These are phyloP conservation scores for Viridothelium virens DNA, from an alignment of 495 filamentous ascomycete species.

Conservation along the genomic window DNA sequence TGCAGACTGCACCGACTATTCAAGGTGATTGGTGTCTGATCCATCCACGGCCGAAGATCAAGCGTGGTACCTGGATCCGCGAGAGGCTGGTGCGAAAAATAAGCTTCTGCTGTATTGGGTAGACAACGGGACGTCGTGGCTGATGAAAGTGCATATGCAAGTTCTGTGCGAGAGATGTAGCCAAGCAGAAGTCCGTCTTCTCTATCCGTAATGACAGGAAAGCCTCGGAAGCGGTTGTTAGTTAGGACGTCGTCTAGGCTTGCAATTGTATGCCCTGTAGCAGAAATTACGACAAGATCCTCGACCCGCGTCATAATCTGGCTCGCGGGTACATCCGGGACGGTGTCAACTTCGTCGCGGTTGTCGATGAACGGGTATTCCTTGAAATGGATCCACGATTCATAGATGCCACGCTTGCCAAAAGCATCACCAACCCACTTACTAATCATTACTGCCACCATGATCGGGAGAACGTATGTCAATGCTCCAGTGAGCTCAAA, in stretches of 20 bases:
- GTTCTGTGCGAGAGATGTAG: slow-evolving; percentile 88
- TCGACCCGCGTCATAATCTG: slow-evolving; percentile 89
- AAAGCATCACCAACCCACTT: slow-evolving; percentile 99
- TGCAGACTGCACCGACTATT: slow-evolving; percentile 64
- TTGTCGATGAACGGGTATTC: slow-evolving; percentile 96
- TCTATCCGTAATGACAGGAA: slow-evolving; percentile 77
- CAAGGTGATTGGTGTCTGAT: slow-evolving; percentile 91
- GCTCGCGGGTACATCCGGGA: slow-evolving; percentile 74
- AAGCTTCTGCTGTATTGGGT: slow-evolving; percentile 68
- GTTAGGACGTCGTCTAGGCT: slow-evolving; percentile 60
- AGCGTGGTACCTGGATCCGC: slow-evolving; percentile 71
- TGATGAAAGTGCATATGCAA: slow-evolving; percentile 67
- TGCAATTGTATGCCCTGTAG: slow-evolving; percentile 77
- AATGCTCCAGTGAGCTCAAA: slow-evolving; percentile 95
- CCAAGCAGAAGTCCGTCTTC: slow-evolving; percentile 70
- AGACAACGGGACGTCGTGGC: slow-evolving; percentile 49
- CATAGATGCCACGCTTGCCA: slow-evolving; percentile 89
- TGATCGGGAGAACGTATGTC: slow-evolving; percentile 95
- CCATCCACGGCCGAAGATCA: slow-evolving; percentile 94
- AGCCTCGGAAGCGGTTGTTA: slow-evolving; percentile 75
- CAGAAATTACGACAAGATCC: slow-evolving; percentile 80
- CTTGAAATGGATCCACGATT: slow-evolving; percentile 93
- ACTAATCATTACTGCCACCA: slow-evolving; percentile 98
- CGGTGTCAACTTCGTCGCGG: slow-evolving; percentile 61
- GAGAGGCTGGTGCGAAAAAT: slow-evolving; percentile 74